A percentile compares a stretch with the other conserved stretches of the same genome.
Conservation (phyloP, 345 rosid genomes). For the Salix purpurea region DNA sequence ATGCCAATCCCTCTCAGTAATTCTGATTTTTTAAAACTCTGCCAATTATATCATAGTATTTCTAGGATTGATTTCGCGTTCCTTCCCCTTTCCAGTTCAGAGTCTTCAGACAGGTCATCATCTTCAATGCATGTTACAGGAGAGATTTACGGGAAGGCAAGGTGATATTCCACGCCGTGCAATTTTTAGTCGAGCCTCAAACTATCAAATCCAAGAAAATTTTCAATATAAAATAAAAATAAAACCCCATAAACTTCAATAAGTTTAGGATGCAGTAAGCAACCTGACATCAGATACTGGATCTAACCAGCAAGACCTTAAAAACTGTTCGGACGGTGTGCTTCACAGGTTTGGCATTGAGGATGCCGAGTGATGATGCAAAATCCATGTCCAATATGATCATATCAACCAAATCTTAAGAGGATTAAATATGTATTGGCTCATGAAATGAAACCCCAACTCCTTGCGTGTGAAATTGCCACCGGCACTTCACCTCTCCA, state of each 20-base stretch:
- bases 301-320: background rate
- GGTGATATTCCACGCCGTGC: no score
- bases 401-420: constrained; percentile 21
- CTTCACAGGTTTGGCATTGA: constrained; percentile 20
- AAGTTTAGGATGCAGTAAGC: background rate
- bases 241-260: background rate
- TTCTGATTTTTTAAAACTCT: background rate
- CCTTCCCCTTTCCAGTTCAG: no score
- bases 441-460: background rate
- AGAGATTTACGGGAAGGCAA: no score
- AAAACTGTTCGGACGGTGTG: constrained; percentile 12
- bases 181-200: background rate
- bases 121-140: no score
- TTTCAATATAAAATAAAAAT: no score
- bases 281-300: background rate
- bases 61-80: no score
- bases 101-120: no score
- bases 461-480: constrained; percentile 33
- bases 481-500: constrained; percentile 12
- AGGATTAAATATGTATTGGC: background rate
- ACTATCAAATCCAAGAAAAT: background rate
- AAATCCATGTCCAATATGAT: background rate
- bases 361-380: background rate
- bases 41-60: no score
- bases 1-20: background rate